A percentile compares a stretch with the other conserved stretches of the same genome.
phyloP scores from a whole-genome alignment of 2,329 filamentous ascomycete species.

The Stagonosporopsis cucurbitacearum region DNA sequence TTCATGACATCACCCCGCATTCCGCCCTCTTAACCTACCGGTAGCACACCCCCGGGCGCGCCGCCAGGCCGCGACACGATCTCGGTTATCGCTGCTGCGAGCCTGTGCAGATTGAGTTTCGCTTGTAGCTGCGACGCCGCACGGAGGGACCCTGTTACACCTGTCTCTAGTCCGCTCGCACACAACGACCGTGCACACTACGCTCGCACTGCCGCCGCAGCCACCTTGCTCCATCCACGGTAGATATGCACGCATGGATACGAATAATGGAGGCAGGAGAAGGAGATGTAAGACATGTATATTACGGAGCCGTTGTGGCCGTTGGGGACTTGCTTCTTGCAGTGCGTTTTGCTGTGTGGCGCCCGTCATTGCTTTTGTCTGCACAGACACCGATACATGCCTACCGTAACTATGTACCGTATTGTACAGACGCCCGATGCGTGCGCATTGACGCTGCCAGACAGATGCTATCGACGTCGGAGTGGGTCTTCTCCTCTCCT shows the following conservation, averaged over 20 bases:
- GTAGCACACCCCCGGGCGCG: background rate
- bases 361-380: background rate
- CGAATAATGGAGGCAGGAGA: too few relatives aligned
- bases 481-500: too few relatives aligned
- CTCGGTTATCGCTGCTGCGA: constrained; percentile 8
- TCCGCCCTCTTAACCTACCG: background rate
- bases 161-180: too few relatives aligned
- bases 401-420: too few relatives aligned
- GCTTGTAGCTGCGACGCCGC: background rate
- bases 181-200: background rate
- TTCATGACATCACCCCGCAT: constrained; percentile 10
- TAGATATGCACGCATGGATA: background rate
- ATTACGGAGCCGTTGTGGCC: constrained; percentile 1
- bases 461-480: background rate
- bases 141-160: background rate
- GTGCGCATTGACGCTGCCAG: background rate
- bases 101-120: constrained; percentile 6
- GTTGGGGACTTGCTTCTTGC: background rate
- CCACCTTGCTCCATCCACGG: background rate
- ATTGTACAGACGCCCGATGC: too few relatives aligned
- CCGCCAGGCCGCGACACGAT: background rate
- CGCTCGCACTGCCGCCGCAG: too few relatives aligned
- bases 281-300: constrained; percentile 7
- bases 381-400: background rate
- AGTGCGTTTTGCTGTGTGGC: background rate